Percentiles rank a stretch among this genome's conserved stretches.
These are phyloP conservation scores for Sutorius eximius DNA, from an alignment of 1,284 basidiomycete species.

Conservation along the genomic window DNA sequence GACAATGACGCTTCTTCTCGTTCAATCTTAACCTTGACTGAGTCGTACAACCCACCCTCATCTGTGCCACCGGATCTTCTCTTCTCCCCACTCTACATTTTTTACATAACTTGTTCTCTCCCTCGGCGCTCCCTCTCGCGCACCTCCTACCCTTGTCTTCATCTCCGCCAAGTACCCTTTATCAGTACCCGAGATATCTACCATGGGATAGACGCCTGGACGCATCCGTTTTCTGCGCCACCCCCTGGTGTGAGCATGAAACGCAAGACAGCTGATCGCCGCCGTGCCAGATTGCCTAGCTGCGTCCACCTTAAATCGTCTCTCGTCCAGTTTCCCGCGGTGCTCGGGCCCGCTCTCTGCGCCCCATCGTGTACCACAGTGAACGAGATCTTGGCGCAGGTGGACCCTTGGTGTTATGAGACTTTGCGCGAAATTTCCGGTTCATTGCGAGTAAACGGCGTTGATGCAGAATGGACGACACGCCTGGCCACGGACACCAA, in stretches of 20 bases:
- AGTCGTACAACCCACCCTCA: neutral
- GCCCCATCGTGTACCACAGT: neutral
- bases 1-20: conserved; percentile 3
- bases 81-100: neutral
- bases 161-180: no score
- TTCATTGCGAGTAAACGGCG: conserved; percentile 26
- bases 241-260: conserved; percentile 26
- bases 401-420: conserved; percentile 8
- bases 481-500: neutral
- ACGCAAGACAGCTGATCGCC: conserved; percentile 30
- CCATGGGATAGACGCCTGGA: neutral
- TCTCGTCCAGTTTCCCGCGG: conserved; percentile 9
- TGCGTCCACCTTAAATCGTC: neutral
- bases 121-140: neutral
- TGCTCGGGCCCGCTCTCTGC: conserved; percentile 12
- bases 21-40: conserved; percentile 5
- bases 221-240: conserved; percentile 13
- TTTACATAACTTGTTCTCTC: neutral
- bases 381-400: neutral
- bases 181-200: conserved; percentile 1
- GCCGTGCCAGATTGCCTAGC: neutral
- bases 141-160: no score
- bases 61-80: neutral
- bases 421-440: conserved; percentile 11
- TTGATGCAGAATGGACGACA: conserved; percentile 13